Evolutionary conservation across 2,329 filamentous ascomycete species (phyloP).

Genomic region (Ophiostoma populinum): DNA sequence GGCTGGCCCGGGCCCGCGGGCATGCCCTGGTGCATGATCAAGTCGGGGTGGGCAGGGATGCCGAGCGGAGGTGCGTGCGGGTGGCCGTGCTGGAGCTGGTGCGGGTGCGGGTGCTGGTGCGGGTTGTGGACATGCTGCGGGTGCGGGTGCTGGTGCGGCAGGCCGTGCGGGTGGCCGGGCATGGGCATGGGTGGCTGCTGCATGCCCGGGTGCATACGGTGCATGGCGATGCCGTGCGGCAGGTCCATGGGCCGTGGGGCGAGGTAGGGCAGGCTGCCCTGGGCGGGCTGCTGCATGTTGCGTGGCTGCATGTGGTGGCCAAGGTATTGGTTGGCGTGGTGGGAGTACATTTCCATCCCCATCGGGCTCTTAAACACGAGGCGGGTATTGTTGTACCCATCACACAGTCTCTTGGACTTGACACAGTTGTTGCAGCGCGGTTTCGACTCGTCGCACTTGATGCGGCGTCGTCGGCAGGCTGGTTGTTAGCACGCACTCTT

Average conservation of each 20-base stretch:
- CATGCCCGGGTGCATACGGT: conserved; percentile 1
- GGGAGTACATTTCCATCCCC: conserved; percentile 31
- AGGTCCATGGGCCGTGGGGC: conserved; percentile 26
- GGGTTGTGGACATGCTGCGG: not conserved
- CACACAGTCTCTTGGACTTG: conserved; percentile 70
- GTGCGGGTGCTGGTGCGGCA: not conserved
- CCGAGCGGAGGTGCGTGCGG: not conserved
- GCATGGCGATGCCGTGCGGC: not conserved
- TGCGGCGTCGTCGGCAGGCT: conserved; percentile 81
- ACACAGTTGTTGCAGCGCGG: conserved; percentile 71
- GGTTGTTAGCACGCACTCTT: conserved; percentile 8
- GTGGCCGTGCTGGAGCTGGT: not conserved
- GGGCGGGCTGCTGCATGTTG: conserved; percentile 22
- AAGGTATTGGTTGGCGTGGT: conserved; percentile 25
- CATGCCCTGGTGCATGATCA: not conserved
- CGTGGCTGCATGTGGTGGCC: conserved; percentile 21
- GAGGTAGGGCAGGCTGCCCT: conserved; percentile 25
- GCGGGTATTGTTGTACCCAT: conserved; percentile 68
- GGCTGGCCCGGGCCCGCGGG: no score
- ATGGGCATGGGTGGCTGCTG: conserved; percentile 2
- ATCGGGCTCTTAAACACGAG: conserved; percentile 65
- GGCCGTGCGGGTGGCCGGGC: not conserved
- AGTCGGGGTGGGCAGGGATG: not conserved
- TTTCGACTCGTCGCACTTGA: conserved; percentile 89
- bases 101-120: not conserved